Evolutionary conservation across 2,329 filamentous ascomycete species (phyloP), one percentile per base, ranked within the genome.

Genomic region (Rhynchosporium agropyri): DNA sequence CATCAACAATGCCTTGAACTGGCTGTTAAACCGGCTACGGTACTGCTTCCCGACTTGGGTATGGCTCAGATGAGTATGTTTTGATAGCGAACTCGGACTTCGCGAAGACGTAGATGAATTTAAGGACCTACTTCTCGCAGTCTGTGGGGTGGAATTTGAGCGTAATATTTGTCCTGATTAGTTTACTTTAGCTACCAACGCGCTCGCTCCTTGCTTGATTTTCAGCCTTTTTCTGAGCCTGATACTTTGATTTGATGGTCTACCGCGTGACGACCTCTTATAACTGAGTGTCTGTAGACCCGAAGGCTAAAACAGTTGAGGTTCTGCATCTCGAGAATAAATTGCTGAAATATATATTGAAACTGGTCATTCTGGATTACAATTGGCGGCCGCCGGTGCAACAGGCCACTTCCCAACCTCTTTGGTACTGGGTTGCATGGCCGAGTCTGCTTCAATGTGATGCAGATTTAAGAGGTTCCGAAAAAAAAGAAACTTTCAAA

Each of bases 1-100:
- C 31, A 50, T 20, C 2, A 66, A 33, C 12, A 67, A 48, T 15
- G 51, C 64, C 42, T 67, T 56, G 4, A 67, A 67, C 28, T 67
- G 63, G 1, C 49, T 9, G 36, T 64, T 67, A 38, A 64, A 31
- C 6, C 60, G 65, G 29, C 63, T 67, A 20, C 62, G 62, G 20
- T 64, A 67, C 29, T 67, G 56, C 38, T 67, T 65, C 31, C 63
- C 63, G 38, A 65, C 53, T 28, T 62, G 55, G 20, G 62, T 65
- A 56, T 67, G 65, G 59, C 59, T 65, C 7, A 48, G 45, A 58
- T 29, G 42, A 12, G 13, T 28, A 28, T 43, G 36, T 12, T 45
- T 45, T 8, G 53, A 26, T n/a, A 38, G 36, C 8, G 38, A 56
- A 7, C 20, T 56, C 2, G 53, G 29, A 38, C 12, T 10, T 15